Percentiles rank a stretch among this genome's conserved stretches.
Evolutionary conservation across 495 filamentous ascomycete genomes (phyloP).

Genomic region (Aspergillus conjunctus): DNA sequence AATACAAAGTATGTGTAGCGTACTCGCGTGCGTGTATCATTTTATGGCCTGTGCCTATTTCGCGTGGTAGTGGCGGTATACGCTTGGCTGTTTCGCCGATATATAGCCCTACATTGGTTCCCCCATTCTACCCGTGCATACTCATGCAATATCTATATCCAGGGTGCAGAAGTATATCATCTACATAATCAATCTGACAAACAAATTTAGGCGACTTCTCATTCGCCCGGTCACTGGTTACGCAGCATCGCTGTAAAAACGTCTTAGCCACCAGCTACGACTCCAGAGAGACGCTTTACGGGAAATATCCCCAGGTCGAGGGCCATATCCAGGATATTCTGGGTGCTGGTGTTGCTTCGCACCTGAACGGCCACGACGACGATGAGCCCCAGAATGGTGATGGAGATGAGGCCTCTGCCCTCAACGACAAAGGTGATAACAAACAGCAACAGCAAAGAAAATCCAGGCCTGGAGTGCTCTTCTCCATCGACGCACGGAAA

Average conservation of each 20-base stretch:
- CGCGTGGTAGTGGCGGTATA: too few relatives aligned
- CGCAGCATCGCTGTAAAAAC: slow-evolving; percentile 67
- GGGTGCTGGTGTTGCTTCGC: slow-evolving; percentile 2
- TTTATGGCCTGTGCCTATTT: too few relatives aligned
- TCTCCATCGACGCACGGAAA: slow-evolving; percentile 73
- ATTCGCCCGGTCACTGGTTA: slow-evolving; percentile 74
- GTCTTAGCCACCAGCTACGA: slow-evolving; percentile 69
- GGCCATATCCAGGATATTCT: slow-evolving; percentile 59
- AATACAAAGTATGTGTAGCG: too few relatives aligned
- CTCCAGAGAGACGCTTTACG: slow-evolving; percentile 49
- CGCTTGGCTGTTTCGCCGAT: too few relatives aligned
- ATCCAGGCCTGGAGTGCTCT: slow-evolving; percentile 54
- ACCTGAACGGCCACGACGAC: not conserved
- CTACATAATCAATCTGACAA: not conserved
- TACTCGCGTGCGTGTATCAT: too few relatives aligned
- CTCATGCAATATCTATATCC: not conserved
- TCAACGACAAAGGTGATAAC: not conserved
- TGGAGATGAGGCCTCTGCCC: not conserved
- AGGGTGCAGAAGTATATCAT: not conserved
- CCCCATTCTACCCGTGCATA: too few relatives aligned
- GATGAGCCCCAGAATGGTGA: slow-evolving; percentile 1
- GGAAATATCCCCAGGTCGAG: slow-evolving; percentile 78
- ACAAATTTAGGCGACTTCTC: slow-evolving; percentile 70
- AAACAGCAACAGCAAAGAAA: slow-evolving; percentile 23
- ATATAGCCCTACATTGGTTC: too few relatives aligned